These are phyloP conservation scores for Nicotiana tomentosiformis DNA, from an alignment of 257 asterid genomes.

Conservation along the genomic window DNA sequence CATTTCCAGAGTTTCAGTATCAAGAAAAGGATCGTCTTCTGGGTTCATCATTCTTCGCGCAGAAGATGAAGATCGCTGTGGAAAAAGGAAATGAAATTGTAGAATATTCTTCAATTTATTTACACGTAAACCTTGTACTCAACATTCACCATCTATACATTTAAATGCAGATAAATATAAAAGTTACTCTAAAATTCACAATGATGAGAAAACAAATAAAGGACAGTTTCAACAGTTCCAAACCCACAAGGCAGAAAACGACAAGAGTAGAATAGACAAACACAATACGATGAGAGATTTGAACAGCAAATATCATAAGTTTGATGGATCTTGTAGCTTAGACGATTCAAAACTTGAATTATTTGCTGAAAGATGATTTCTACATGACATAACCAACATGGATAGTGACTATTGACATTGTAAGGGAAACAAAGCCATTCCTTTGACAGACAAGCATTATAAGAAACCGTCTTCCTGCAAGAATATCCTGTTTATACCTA, in stretches of 20 bases:
- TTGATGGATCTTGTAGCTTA: neutral
- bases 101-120: neutral
- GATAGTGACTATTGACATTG: neutral
- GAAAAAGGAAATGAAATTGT: neutral
- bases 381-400: too few relatives aligned
- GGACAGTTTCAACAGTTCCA: neutral
- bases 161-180: neutral
- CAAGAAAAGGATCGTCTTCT: conserved; percentile 31
- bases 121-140: neutral
- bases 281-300: neutral
- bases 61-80: conserved; percentile 30
- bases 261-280: neutral
- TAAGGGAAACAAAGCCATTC: neutral
- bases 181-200: neutral
- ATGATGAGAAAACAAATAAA: neutral
- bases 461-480: neutral
- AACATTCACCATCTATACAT: neutral
- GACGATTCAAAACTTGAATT: neutral
- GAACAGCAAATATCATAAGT: neutral
- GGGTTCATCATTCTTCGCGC: conserved; percentile 30
- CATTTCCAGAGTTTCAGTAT: conserved; percentile 23
- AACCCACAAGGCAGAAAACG: neutral
- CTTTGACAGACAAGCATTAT: neutral
- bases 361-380: too few relatives aligned
- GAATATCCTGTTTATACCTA: neutral